A percentile compares a stretch with the other conserved stretches of the same genome.
These are phyloP conservation scores for Aspergillus tanneri DNA, from an alignment of 2,329 filamentous ascomycete species.

Conservation along the genomic window DNA sequence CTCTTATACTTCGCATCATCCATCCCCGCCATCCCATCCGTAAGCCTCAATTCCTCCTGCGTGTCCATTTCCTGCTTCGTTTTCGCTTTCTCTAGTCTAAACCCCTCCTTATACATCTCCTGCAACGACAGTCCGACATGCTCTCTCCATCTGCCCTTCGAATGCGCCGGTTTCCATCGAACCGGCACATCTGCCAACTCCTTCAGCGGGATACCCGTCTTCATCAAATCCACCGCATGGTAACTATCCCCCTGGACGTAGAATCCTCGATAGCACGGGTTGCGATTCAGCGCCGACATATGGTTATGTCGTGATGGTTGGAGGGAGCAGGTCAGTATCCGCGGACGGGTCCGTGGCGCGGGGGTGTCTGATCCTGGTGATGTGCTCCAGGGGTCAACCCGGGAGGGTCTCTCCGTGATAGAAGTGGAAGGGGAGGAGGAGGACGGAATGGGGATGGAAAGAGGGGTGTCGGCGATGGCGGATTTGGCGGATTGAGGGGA, in stretches of 20 bases:
- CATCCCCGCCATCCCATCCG: not conserved
- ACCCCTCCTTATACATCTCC: not conserved
- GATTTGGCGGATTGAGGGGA: conserved; percentile 33
- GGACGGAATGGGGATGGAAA: conserved; percentile 24
- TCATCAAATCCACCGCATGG: conserved; percentile 32
- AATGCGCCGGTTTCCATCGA: conserved; percentile 23
- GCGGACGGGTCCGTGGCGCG: not conserved
- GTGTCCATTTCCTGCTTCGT: too few species aligned
- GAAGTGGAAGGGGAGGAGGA: not conserved
- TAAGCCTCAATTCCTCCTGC: too few species aligned
- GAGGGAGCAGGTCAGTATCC: conserved; percentile 28
- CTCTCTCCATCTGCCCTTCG: conserved; percentile 12
- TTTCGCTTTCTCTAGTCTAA: too few species aligned
- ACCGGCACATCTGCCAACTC: conserved; percentile 35
- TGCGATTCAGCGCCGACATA: conserved; percentile 26
- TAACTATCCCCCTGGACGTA: conserved; percentile 21
- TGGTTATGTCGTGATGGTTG: conserved; percentile 32
- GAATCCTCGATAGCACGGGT: conserved; percentile 34
- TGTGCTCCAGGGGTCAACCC: conserved; percentile 14
- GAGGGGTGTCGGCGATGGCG: conserved; percentile 35
- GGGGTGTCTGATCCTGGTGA: not conserved
- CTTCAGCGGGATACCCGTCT: conserved; percentile 26
- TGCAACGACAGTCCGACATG: not conserved
- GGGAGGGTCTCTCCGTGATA: conserved; percentile 21
- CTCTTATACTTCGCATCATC: too few species aligned